Percentiles rank a stretch among this genome's conserved stretches.
These are phyloP conservation scores for Pseudogymnoascus sp. DNA, from an alignment of 2,329 filamentous ascomycete species.

Conservation along the genomic window DNA sequence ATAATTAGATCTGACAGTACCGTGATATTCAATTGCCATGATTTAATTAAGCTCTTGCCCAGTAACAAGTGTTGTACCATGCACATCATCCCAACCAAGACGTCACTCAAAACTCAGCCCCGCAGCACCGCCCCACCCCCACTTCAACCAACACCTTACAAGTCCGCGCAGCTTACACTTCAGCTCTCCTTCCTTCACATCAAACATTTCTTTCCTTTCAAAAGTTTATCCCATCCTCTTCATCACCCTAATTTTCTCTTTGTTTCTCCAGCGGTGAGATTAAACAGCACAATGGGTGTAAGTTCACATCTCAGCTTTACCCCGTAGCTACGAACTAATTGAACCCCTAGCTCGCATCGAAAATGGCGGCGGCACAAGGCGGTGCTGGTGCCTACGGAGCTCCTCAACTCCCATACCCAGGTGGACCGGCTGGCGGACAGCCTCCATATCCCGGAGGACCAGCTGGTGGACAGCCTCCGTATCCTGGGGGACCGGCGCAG, in stretches of 20 bases:
- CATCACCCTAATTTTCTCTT: background rate
- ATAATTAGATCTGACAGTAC: background rate
- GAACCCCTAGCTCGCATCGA: conserved; percentile 3
- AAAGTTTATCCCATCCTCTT: background rate
- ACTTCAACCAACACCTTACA: background rate
- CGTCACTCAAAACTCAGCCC: conserved; percentile 2
- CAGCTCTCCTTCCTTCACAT: background rate
- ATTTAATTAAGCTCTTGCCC: background rate
- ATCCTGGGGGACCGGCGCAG: background rate
- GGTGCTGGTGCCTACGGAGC: background rate
- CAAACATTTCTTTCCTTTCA: background rate
- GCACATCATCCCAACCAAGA: background rate
- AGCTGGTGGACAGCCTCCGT: background rate
- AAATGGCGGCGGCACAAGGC: background rate
- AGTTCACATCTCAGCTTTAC: background rate
- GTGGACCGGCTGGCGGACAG: background rate
- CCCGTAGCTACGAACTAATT: background rate
- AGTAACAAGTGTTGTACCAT: background rate
- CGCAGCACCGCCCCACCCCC: conserved; percentile 3
- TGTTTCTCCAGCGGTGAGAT: background rate
- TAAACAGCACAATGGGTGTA: background rate
- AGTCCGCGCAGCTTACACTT: background rate
- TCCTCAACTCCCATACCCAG: background rate
- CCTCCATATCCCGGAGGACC: background rate
- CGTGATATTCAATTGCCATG: background rate